Conservation (phyloP, 2,329 filamentous ascomycete genomes). For the Penicillium psychrosexuale region DNA sequence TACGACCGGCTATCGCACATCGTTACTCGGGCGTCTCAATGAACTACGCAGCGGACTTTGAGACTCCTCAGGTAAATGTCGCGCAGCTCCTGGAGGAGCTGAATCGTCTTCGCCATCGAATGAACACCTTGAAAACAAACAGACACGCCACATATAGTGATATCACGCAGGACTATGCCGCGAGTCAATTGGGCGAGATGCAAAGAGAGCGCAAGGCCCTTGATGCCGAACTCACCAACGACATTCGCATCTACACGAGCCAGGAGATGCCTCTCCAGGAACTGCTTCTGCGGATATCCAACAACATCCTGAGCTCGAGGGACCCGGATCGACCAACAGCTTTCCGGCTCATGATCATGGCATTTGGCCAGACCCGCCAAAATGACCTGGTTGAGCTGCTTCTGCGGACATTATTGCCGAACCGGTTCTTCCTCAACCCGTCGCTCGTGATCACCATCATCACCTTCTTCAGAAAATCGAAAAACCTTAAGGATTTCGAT, state of each 20-base stretch:
- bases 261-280: constrained; percentile 35
- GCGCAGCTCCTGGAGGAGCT: constrained; percentile 35
- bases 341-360: constrained; percentile 36
- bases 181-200: constrained; percentile 17
- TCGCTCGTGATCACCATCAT: constrained; percentile 39
- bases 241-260: constrained; percentile 30
- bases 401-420: constrained; percentile 37
- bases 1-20: constrained; percentile 41
- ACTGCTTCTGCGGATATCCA: constrained; percentile 35
- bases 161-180: constrained; percentile 28
- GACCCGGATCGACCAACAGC: constrained; percentile 38
- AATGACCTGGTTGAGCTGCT: constrained; percentile 42
- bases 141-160: constrained; percentile 30
- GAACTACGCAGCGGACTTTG: constrained; percentile 30
- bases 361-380: constrained; percentile 38
- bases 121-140: constrained; percentile 29
- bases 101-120: constrained; percentile 31
- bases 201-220: constrained; percentile 21
- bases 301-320: constrained; percentile 34
- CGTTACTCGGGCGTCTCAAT: constrained; percentile 35
- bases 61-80: constrained; percentile 30
- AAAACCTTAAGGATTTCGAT: constrained; percentile 43
- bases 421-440: constrained; percentile 36
- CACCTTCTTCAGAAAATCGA: constrained; percentile 39
- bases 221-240: constrained; percentile 28